phyloP scores from a whole-genome alignment of 2,329 filamentous ascomycete genomes.

The Lasiodiplodia citricola region DNA sequence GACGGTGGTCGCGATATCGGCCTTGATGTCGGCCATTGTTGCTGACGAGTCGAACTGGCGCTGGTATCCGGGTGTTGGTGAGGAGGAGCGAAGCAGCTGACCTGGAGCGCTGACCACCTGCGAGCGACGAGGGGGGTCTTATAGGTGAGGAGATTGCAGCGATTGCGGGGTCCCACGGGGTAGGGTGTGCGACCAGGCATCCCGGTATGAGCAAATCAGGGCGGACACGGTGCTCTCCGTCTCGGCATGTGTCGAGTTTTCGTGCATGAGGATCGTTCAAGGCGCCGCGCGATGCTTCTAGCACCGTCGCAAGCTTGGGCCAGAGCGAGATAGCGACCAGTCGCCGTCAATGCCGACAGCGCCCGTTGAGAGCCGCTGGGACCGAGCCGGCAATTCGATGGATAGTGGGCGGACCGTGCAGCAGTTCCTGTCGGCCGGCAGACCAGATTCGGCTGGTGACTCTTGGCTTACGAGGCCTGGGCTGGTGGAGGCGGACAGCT shows the following conservation, averaged over 20 bases:
- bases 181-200: background rate
- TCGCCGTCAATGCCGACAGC: background rate
- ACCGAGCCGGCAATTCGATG: background rate
- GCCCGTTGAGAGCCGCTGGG: background rate
- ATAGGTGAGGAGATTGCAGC: background rate
- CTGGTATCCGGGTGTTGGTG: background rate
- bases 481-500: background rate
- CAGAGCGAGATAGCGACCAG: background rate
- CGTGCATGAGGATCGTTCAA: background rate
- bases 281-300: conserved; percentile 6
- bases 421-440: background rate
- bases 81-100: conserved; percentile 9
- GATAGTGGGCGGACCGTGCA: background rate
- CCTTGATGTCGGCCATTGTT: conserved; percentile 16
- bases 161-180: conserved; percentile 19
- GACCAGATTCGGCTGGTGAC: conserved; percentile 9
- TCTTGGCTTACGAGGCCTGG: background rate
- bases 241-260: background rate
- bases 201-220: background rate
- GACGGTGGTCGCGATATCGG: conserved; percentile 10
- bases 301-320: background rate
- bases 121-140: background rate
- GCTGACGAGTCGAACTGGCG: background rate
- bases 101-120: conserved; percentile 6
- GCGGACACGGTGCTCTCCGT: conserved; percentile 1